phyloP scores from a whole-genome alignment of 2,329 filamentous ascomycete genomes.

The Trichoderma sp. region DNA sequence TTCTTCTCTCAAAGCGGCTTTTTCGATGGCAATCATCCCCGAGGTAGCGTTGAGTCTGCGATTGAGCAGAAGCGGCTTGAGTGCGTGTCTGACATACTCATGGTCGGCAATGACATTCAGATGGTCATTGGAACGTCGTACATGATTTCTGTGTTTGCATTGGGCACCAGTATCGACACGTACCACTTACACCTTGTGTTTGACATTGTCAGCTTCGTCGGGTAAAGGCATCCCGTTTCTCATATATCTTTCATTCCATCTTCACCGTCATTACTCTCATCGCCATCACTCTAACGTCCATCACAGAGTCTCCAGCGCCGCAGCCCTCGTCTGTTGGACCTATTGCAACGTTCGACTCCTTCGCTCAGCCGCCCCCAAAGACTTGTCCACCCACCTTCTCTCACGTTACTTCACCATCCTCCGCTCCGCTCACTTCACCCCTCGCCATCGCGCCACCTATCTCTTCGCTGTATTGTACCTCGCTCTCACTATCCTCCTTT shows the following conservation, averaged over 20 bases:
- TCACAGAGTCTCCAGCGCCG: conserved; percentile 26
- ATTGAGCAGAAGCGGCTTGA: conserved; percentile 33
- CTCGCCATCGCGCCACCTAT: conserved; percentile 30
- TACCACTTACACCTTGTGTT: conserved; percentile 36
- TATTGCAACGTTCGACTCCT: conserved; percentile 27
- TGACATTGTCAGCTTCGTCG: conserved; percentile 35
- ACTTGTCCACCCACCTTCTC: neutral
- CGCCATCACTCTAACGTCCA: neutral
- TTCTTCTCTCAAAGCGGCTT: conserved; percentile 32
- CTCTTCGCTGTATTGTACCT: conserved; percentile 31
- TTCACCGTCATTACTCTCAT: neutral
- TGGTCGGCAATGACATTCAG: conserved; percentile 36
- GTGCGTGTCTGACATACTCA: conserved; percentile 34
- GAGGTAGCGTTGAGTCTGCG: conserved; percentile 29
- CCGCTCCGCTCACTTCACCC: conserved; percentile 20
- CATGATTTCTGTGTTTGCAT: conserved; percentile 31
- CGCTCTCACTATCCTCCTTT: conserved; percentile 30
- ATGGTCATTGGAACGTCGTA: conserved; percentile 34
- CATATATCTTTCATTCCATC: neutral
- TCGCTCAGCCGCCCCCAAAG: neutral
- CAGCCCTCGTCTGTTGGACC: conserved; percentile 34
- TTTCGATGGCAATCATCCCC: conserved; percentile 29
- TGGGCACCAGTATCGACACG: conserved; percentile 28
- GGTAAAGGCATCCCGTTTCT: conserved; percentile 23
- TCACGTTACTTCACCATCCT: neutral